Evolutionary conservation across 2,329 filamentous ascomycete genomes (phyloP).

Genomic region (Fusarium equiseti): DNA sequence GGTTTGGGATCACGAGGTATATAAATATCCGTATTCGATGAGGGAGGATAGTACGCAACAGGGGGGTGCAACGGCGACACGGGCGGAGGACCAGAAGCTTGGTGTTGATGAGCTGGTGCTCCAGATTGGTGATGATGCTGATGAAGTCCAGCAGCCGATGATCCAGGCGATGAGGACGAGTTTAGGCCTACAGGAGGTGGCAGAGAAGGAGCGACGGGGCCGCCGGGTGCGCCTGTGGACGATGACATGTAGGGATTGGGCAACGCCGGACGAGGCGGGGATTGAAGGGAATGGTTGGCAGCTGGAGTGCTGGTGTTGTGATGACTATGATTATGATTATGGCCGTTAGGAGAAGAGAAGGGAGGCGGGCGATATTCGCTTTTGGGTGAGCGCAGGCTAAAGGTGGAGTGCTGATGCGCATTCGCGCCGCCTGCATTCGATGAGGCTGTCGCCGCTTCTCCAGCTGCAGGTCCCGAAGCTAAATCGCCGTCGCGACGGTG

Average conservation of each 20-base stretch:
- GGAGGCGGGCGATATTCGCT: conserved; percentile 55
- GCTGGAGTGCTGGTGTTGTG: conserved; percentile 45
- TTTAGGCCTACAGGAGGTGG: conserved; percentile 48
- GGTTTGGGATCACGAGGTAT: conserved; percentile 55
- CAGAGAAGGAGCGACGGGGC: conserved; percentile 50
- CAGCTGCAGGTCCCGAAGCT: conserved; percentile 28
- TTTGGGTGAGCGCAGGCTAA: conserved; percentile 64
- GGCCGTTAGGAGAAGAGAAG: conserved; percentile 48
- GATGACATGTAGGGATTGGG: conserved; percentile 55
- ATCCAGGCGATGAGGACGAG: conserved; percentile 40
- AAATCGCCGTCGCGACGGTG: conserved; percentile 58
- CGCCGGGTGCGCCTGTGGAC: conserved; percentile 47
- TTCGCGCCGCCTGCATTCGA: conserved; percentile 45
- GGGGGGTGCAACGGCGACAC: conserved; percentile 60
- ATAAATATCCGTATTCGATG: conserved; percentile 49
- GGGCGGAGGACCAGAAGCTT: conserved; percentile 47
- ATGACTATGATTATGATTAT: conserved; percentile 46
- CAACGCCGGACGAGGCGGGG: conserved; percentile 49
- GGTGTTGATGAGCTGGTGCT: conserved; percentile 39
- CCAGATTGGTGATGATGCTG: conserved; percentile 47
- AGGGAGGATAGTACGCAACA: conserved; percentile 55
- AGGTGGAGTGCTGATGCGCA: conserved; percentile 58
- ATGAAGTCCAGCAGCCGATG: conserved; percentile 39
- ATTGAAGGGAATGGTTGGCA: conserved; percentile 50
- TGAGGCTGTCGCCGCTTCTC: conserved; percentile 40